A percentile compares a stretch with the other conserved stretches of the same genome.
Conservation (phyloP, 371 early-diverging fungal species). For the Rhizopus sp. region DNA sequence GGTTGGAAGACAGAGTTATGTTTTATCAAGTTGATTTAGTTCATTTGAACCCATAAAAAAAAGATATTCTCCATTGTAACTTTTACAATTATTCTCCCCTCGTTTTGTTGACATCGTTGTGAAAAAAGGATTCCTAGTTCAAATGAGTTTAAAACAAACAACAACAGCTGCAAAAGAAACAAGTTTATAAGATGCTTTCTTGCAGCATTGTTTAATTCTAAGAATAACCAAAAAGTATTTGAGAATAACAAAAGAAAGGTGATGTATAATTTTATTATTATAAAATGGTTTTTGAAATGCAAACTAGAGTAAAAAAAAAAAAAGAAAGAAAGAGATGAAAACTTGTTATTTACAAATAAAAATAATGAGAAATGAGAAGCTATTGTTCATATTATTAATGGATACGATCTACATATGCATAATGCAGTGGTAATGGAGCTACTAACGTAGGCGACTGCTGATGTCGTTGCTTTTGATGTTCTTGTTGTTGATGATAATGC, state of each 20-base stretch:
- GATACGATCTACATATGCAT: slow-evolving; percentile 19
- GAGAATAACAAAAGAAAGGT: background rate
- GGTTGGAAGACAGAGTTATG: slow-evolving; percentile 29
- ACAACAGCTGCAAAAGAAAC: too few relatives aligned
- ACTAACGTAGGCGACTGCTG: slow-evolving; percentile 22
- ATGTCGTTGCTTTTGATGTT: background rate
- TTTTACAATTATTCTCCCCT: background rate
- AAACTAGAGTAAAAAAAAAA: background rate
- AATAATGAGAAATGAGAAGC: background rate
- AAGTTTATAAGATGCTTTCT: background rate
- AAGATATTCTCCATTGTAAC: too few relatives aligned
- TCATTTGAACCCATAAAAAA: background rate
- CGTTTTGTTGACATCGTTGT: background rate
- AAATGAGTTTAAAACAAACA: too few relatives aligned
- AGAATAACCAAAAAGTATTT: too few relatives aligned
- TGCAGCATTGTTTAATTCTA: background rate
- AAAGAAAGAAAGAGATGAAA: background rate
- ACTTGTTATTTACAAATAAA: background rate
- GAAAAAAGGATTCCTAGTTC: too few relatives aligned
- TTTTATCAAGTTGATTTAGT: slow-evolving; percentile 23
- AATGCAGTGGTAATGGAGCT: slow-evolving; percentile 22
- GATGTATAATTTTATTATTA: slow-evolving; percentile 2
- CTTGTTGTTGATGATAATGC: slow-evolving; percentile 3
- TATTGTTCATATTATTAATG: slow-evolving; percentile 14
- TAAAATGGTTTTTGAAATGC: background rate